Base-by-base conservation (phyloP, 1,284 basidiomycete species). In the Filobasidium uniguttulatum region DNA sequence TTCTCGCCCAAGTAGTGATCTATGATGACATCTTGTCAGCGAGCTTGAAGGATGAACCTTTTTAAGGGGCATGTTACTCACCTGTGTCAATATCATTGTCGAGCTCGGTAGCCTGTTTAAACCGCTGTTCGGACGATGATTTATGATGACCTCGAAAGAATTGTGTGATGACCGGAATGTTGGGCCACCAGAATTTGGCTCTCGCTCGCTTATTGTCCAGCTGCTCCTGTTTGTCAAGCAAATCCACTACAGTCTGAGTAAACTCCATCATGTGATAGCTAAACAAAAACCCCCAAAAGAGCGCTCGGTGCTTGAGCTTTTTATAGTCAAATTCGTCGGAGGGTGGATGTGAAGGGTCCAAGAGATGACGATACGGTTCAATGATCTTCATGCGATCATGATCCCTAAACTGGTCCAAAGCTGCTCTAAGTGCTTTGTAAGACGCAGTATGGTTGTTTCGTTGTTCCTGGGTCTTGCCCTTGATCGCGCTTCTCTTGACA, bases 171-270 rank as follows among this genome's bases (percentile, higher is more conserved):
- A 75, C 47, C 22, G 71, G 64, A 37, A 75, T 57, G 1, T 65
- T 70, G 0, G 86, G 86, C 7, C 78, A 77, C 86, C 86, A 90
- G 3, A 90, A 49, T 19, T 71, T 67, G 8, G 74, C 70, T 1
- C 63, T 62, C 22, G 62, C 63, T 19, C 81, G 72, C 45, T 74
- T 65, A 34, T 71, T 72, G 62, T 86, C 82, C 8, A 85, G 63
- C 3, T 66, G 62, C 38, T 78, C 72, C 48, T 83, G 74, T 34
- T 73, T 71, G 34, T 74, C 68, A 31, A 81, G 65, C 60, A 79
- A 66, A 5, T 69, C 70, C 26, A 75, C 60, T 0, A 78, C 58
- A 8, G 73, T 68, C 12, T 62, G 64, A 2, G 73, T 61, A 57
- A 80, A 77, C 46, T 76, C 74, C 52, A 79, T 74, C 30, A 84